Evolutionary conservation across 805 yeast genomes (phyloP), one percentile per base, ranked within the genome.

Genomic region (Starmerella davenportii): DNA sequence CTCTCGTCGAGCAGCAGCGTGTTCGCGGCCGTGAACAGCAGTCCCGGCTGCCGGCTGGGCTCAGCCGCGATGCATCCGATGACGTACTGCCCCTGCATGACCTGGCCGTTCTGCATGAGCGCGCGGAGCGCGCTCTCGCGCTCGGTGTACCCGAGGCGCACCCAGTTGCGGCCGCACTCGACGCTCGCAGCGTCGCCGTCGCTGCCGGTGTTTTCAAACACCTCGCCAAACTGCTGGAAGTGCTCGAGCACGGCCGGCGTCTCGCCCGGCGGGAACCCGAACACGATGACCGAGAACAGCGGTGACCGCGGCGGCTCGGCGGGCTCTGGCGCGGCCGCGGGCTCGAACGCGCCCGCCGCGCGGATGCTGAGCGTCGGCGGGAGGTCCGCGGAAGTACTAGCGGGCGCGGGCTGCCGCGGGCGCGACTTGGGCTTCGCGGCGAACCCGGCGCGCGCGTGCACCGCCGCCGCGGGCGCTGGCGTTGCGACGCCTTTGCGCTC

Each of bases 81-180:
- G 55, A 69, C 50, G 56, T 62, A 39, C 20, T 66, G 62, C 1
- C 80, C 87, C 38, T 76, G 78, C 50, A 76, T 70, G 4, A 74
- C 67, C 11, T 65, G 56, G 3, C 93, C 93, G 53, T 81, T 79
- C 52, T 84, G 94, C 46, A 79, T 74, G 33, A 85, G 60, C 0
- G 98, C 95, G 39, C 93, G 72, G 15, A 72, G 56, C 2, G 93
- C 95, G 8, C 85, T 68, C 1, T 76, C 62, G 5, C 78, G 70
- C 42, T 74, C 76, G 41, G 74, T 77, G 56, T 72, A 90, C 3
- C 95, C 85, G 38, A 87, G 55, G 53, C 84, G 79, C n/a, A 85
- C 74, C 96, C 96, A 87, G 30, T 80, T 74, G 34, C 73, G 69
- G 1, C 96, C 96, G 11, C 85, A 69, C 57, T 72, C 79, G 7